Percentiles rank a stretch among this genome's conserved stretches.
Conservation (phyloP, 257 asterid genomes). For the Cruciata laevipes region DNA sequence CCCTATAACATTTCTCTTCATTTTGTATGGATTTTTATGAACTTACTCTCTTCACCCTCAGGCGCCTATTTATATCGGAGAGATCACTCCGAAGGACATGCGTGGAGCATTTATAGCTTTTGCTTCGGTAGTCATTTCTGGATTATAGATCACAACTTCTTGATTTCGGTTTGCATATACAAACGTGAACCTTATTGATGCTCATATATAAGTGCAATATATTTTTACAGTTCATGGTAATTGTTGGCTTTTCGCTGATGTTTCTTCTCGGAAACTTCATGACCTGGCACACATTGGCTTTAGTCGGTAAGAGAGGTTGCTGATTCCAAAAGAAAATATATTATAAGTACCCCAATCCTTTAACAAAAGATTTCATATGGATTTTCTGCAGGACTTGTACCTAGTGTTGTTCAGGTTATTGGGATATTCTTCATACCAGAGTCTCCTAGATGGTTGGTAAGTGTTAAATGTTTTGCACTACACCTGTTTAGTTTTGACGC, state of each 20-base stretch:
- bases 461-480: not conserved
- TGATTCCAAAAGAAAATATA: not conserved
- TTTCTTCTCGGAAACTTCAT: conserved; percentile 21
- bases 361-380: not conserved
- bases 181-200: not conserved
- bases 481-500: not conserved
- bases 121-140: conserved; percentile 12
- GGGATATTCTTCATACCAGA: conserved; percentile 21
- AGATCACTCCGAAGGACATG: conserved; percentile 19
- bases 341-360: not conserved
- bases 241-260: conserved; percentile 20
- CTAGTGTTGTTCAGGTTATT: conserved; percentile 14
- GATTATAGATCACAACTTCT: not conserved
- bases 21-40: not conserved
- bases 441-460: conserved; percentile 28
- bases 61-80: conserved; percentile 22
- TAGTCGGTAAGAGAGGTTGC: conserved; percentile 18
- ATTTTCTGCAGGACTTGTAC: conserved; percentile 12
- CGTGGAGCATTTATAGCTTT: conserved; percentile 17
- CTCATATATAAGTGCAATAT: not conserved
- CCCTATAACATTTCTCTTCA: not conserved
- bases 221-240: conserved; percentile 17
- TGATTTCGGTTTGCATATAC: not conserved
- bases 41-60: conserved; percentile 1
- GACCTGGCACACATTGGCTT: conserved; percentile 20